Conservation (phyloP, 202 grass and related monocot genomes). For the Miscanthus sacchariflorus region DNA sequence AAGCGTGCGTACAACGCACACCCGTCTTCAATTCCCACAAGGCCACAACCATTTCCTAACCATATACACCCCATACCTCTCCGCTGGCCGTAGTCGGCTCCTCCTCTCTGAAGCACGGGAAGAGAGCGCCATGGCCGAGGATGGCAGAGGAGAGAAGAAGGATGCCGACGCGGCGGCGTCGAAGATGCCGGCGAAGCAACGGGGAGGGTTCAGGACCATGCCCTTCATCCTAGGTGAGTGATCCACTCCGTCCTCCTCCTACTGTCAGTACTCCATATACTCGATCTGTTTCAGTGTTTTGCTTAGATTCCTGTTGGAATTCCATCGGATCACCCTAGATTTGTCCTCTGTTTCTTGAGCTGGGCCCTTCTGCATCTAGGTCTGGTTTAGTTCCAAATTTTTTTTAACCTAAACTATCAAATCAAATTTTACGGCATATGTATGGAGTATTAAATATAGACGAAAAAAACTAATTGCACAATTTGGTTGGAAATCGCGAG, state of each 20-base stretch:
- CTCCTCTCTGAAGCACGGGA: conserved; percentile 21
- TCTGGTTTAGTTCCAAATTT: too few relatives aligned
- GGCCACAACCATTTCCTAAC: background rate
- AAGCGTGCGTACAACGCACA: conserved; percentile 23
- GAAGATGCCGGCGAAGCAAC: conserved; percentile 47
- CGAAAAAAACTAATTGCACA: too few relatives aligned
- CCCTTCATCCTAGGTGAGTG: conserved; percentile 85
- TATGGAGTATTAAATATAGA: too few relatives aligned
- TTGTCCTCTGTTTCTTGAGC: background rate
- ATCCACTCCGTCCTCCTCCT: background rate
- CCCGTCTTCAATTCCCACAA: conserved; percentile 24
- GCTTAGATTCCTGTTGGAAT: background rate
- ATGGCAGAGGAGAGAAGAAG: conserved; percentile 41
- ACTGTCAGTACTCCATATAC: background rate
- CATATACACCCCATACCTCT: conserved; percentile 15
- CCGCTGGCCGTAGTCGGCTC: background rate
- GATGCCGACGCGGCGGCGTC: background rate
- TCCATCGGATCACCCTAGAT: background rate
- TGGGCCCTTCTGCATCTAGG: background rate
- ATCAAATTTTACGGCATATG: too few relatives aligned
- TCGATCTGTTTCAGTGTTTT: background rate
- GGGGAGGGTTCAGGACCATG: conserved; percentile 88
- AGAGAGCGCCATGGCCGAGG: conserved; percentile 57
- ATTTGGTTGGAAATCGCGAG: too few relatives aligned
- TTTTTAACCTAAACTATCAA: too few relatives aligned